Percentiles rank a stretch among this genome's conserved stretches.
Evolutionary conservation across 164 flowering plant genomes (phyloP).

Genomic region (Cinnamomum micranthum): DNA sequence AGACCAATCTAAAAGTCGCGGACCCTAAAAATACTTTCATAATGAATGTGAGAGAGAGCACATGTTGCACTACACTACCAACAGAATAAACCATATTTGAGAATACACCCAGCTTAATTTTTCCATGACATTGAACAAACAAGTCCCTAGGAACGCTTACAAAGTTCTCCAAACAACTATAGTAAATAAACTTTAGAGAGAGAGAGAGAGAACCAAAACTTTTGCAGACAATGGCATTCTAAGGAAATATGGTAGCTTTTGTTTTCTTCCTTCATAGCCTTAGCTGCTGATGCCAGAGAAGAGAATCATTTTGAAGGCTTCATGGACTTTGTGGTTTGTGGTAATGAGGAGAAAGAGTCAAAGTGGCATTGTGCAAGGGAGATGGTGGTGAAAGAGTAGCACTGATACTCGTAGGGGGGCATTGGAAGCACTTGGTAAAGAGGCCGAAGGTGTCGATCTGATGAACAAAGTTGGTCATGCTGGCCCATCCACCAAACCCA

Average conservation of each 20-base stretch:
- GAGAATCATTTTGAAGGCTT: background rate
- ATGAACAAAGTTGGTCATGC: slow-evolving; percentile 68
- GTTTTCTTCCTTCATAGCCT: background rate
- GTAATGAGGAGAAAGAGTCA: slow-evolving; percentile 28
- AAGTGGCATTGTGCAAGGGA: slow-evolving; percentile 16
- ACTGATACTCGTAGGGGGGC: slow-evolving; percentile 34
- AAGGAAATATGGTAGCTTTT: no score
- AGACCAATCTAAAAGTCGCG: no score
- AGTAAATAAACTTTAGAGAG: background rate
- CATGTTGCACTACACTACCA: no score
- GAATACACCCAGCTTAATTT: no score
- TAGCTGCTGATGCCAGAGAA: background rate
- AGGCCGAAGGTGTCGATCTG: slow-evolving; percentile 91
- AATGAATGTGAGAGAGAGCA: no score
- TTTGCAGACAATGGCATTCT: background rate
- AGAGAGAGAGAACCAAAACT: background rate
- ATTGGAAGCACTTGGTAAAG: slow-evolving; percentile 93
- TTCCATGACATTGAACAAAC: background rate
- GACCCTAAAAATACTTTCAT: no score
- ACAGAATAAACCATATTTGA: no score
- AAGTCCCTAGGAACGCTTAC: background rate
- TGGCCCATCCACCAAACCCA: slow-evolving; percentile 98
- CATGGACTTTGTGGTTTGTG: slow-evolving; percentile 6
- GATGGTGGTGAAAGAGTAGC: slow-evolving; percentile 3
- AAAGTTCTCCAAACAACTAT: background rate